phyloP scores from a whole-genome alignment of 2,329 filamentous ascomycete species.

The Colletotrichum viniferum region DNA sequence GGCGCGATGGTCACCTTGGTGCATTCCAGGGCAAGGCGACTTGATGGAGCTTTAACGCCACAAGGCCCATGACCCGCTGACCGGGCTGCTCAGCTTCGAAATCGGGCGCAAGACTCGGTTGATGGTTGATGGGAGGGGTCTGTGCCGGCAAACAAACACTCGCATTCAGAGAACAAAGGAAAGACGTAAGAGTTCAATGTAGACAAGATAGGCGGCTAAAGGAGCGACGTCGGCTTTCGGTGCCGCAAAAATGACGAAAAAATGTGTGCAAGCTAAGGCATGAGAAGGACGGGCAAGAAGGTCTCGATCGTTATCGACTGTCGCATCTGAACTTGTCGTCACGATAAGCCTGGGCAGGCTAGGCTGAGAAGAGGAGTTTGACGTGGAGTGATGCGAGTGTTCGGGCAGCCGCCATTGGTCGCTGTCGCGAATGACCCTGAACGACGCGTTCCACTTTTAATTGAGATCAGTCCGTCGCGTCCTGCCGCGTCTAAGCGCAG shows the following conservation, averaged over 20 bases:
- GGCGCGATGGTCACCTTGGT: not conserved
- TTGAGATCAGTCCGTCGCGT: slow-evolving; percentile 15
- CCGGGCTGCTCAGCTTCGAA: slow-evolving; percentile 8
- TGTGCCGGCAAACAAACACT: slow-evolving; percentile 11
- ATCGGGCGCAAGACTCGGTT: not conserved
- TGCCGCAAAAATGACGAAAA: not conserved
- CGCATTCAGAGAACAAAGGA: slow-evolving; percentile 3
- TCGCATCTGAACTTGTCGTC: slow-evolving; percentile 17
- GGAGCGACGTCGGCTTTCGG: slow-evolving; percentile 3
- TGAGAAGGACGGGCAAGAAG: not conserved
- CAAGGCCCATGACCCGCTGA: slow-evolving; percentile 17
- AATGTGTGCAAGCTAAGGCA: not conserved
- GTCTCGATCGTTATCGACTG: slow-evolving; percentile 16
- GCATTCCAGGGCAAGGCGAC: not conserved
- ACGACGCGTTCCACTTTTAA: slow-evolving; percentile 7
- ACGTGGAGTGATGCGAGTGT: not conserved
- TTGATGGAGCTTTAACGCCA: slow-evolving; percentile 10
- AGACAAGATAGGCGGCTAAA: not conserved
- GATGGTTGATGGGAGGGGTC: slow-evolving; percentile 1
- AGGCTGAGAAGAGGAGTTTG: slow-evolving; percentile 20
- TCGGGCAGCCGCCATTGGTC: not conserved
- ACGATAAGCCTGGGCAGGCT: slow-evolving; percentile 18
- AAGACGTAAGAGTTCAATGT: not conserved
- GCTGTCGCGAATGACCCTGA: not conserved
- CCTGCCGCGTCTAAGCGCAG: not conserved